phyloP scores from a whole-genome alignment of 2,329 filamentous ascomycete genomes.

The Aureobasidium sp. region DNA sequence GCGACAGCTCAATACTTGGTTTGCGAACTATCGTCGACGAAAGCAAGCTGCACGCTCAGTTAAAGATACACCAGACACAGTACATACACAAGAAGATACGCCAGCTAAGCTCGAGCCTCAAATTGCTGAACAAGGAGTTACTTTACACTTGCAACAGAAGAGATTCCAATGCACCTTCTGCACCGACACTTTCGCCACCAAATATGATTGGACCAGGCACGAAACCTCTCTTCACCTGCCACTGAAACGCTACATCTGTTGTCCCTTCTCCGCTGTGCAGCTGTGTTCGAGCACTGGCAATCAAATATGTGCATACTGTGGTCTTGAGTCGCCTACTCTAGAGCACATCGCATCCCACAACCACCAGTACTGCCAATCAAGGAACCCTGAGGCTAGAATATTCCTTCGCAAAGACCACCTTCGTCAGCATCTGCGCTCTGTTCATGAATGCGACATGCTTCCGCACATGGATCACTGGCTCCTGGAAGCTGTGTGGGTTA shows the following conservation, averaged over 20 bases:
- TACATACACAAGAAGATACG: too few relatives aligned
- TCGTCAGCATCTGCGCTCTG: slow-evolving; percentile 53
- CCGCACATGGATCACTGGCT: slow-evolving; percentile 59
- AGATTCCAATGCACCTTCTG: slow-evolving; percentile 53
- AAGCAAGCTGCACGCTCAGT: not conserved
- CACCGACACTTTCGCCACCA: slow-evolving; percentile 49
- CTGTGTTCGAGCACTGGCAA: not conserved
- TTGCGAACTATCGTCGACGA: not conserved
- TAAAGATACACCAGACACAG: not conserved
- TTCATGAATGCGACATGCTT: slow-evolving; percentile 57
- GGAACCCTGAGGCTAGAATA: slow-evolving; percentile 54
- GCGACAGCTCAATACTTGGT: not conserved
- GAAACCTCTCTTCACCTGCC: slow-evolving; percentile 57
- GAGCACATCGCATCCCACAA: slow-evolving; percentile 56
- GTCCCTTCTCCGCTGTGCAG: slow-evolving; percentile 45
- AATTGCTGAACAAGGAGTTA: not conserved
- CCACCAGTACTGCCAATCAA: slow-evolving; percentile 58
- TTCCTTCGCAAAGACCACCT: slow-evolving; percentile 59
- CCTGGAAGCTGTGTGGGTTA: slow-evolving; percentile 47
- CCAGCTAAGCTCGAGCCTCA: not conserved
- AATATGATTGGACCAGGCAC: slow-evolving; percentile 58
- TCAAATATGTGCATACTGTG: not conserved
- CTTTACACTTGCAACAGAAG: not conserved
- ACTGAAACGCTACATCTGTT: slow-evolving; percentile 60
- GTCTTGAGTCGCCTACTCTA: slow-evolving; percentile 21